Conservation (phyloP, 2,329 filamentous ascomycete species). For the Aspergillus sergii region DNA sequence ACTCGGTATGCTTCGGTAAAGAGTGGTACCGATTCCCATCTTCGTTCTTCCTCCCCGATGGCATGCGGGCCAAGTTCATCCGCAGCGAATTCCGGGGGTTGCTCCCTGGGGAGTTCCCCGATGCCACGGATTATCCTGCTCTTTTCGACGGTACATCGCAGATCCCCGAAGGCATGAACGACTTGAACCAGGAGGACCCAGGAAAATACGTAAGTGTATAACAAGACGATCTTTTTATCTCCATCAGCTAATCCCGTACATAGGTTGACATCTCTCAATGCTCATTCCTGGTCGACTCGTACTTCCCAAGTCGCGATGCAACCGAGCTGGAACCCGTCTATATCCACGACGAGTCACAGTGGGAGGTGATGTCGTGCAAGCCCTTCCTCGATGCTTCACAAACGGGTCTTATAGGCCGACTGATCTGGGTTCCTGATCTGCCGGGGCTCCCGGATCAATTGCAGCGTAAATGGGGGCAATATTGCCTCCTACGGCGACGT, state of each 20-base stretch:
- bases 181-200: constrained; percentile 81
- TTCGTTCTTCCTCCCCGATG: constrained; percentile 84
- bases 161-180: constrained; percentile 83
- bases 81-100: constrained; percentile 88
- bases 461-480: constrained; percentile 79
- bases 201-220: constrained; percentile 74
- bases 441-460: constrained; percentile 69
- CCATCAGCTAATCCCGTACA: constrained; percentile 13
- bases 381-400: constrained; percentile 77
- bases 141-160: constrained; percentile 84
- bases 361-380: constrained; percentile 76
- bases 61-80: constrained; percentile 84
- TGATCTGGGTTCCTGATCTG: constrained; percentile 79
- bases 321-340: constrained; percentile 80
- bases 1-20: constrained; percentile 85
- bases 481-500: constrained; percentile 75
- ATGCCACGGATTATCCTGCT: constrained; percentile 69
- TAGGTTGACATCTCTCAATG: constrained; percentile 72
- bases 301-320: constrained; percentile 63
- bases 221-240: background rate
- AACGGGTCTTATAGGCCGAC: constrained; percentile 73
- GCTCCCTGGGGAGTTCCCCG: constrained; percentile 85
- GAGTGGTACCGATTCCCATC: constrained; percentile 98
- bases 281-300: constrained; percentile 84
- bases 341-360: constrained; percentile 69